phyloP scores from a whole-genome alignment of 345 rosid species.

The Citrus sp. region DNA sequence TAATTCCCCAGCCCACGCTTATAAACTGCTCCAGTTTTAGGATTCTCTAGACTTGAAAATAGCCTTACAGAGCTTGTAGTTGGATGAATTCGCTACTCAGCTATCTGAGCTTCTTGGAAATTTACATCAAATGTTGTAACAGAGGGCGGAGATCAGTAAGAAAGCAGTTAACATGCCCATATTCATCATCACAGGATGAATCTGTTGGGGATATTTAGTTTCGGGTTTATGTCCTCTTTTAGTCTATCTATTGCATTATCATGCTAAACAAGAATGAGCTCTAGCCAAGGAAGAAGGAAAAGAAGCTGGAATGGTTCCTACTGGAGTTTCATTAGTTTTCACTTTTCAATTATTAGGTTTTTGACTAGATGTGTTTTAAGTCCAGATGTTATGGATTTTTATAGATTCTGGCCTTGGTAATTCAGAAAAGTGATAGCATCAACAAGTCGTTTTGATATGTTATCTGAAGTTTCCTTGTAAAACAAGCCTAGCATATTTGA shows the following conservation, averaged over 20 bases:
- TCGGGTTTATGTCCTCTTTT: neutral
- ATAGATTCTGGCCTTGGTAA: neutral
- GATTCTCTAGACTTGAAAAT: neutral
- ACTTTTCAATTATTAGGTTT: neutral
- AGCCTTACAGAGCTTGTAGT: neutral
- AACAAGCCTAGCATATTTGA: neutral
- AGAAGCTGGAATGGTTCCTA: too few species aligned
- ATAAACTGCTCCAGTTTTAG: neutral
- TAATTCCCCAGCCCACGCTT: neutral
- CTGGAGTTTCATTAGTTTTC: neutral
- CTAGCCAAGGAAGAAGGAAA: too few species aligned
- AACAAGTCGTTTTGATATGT: neutral
- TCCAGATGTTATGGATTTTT: neutral
- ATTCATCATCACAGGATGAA: neutral
- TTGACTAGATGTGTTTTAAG: neutral
- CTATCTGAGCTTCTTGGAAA: neutral
- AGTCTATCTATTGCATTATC: neutral
- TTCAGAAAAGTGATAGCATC: neutral
- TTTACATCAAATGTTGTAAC: neutral
- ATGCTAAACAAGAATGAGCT: neutral
- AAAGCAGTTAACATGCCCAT: neutral
- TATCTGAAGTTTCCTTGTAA: neutral
- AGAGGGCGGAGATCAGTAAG: neutral
- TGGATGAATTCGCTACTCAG: neutral
- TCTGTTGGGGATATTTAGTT: neutral